Base-by-base conservation (phyloP, 2,329 filamentous ascomycete species). In the Epichloe brachyelytri region DNA sequence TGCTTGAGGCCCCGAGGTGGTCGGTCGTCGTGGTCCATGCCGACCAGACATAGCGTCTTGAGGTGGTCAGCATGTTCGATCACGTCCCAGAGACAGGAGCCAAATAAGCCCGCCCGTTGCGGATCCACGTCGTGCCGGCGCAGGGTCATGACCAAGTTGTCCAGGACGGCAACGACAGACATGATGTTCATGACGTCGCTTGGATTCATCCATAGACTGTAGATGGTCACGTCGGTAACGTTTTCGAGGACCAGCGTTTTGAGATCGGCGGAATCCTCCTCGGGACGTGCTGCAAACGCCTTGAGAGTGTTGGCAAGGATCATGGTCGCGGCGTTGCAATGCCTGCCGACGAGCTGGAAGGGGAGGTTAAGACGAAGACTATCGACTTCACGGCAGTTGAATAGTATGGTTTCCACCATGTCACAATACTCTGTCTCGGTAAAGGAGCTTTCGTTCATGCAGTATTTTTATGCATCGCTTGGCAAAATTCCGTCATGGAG, bases 271-370 rank as follows among this genome's bases (percentile, higher is more conserved):
- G 70, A 69, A 48, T 69, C 67, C 50, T 74, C 73, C 51, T 74
- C 69, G 1, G 68, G 65, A 6, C 75, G 67, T 33, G 64, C 61
- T 3, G 69, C 69, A 48, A 78, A 63, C 3, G 71, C 72, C 54
- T 74, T 73, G 52, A 78, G 63, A 3, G 71, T 75, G 51, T 75
- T 77, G 48, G 73, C 74, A 15, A 78, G 62, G n/a, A 78, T 69
- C 56, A 74, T 68, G 10, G 74, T 78, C 17, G 73, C 68, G 43
- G 73, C 70, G 51, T 68, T 67, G 53, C 68, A 72, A 53, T 71
- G 64, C 10, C 64, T 63, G 15, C 70, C 71, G 11, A 76, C 67
- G 8, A 78, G 64, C 56, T 76, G 73, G 53, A 75, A 76, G 3
- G 75, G 75, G 5, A 78, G 68, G 53, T 71, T 75, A 20, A 78